Evolutionary conservation across 768 basidiomycete genomes (phyloP).

Genomic region (Termitomyces sp.): DNA sequence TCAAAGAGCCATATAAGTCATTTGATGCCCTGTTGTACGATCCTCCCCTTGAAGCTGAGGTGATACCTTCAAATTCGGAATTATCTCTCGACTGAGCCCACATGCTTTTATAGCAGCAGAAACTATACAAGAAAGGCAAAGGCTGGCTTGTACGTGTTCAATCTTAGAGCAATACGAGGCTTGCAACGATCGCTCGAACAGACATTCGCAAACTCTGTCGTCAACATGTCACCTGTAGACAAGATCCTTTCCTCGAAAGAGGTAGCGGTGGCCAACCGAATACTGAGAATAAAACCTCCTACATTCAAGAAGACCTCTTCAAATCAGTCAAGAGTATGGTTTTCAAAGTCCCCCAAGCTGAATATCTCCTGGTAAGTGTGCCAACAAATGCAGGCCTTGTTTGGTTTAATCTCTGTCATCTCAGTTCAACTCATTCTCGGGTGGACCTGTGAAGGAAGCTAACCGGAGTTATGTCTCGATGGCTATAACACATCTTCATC

Average conservation of each 20-base stretch:
- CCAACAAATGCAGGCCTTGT: background rate
- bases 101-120: conserved; percentile 21
- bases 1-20: conserved; percentile 24
- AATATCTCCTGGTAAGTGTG: conserved; percentile 24
- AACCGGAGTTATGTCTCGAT: conserved; percentile 33
- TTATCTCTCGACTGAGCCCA: background rate
- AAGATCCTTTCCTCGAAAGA: conserved; percentile 21
- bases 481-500: conserved; percentile 34
- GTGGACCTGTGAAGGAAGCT: conserved; percentile 19
- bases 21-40: conserved; percentile 28
- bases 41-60: conserved; percentile 22
- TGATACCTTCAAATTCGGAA: conserved; percentile 2
- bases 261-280: conserved; percentile 16
- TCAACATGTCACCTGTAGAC: conserved; percentile 24
- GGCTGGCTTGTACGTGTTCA: conserved; percentile 24
- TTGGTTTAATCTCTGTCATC: background rate
- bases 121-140: conserved; percentile 20
- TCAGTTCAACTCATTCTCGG: conserved; percentile 31
- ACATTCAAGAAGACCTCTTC: conserved; percentile 24
- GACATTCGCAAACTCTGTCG: conserved; percentile 26
- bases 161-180: background rate
- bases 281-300: conserved; percentile 23
- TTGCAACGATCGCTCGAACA: background rate
- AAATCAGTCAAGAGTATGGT: conserved; percentile 23
- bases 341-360: conserved; percentile 23